A percentile compares a stretch with the other conserved stretches of the same genome.
These are phyloP conservation scores for Fusarium transvaalense DNA, from an alignment of 2,329 filamentous ascomycete species.

Conservation along the genomic window DNA sequence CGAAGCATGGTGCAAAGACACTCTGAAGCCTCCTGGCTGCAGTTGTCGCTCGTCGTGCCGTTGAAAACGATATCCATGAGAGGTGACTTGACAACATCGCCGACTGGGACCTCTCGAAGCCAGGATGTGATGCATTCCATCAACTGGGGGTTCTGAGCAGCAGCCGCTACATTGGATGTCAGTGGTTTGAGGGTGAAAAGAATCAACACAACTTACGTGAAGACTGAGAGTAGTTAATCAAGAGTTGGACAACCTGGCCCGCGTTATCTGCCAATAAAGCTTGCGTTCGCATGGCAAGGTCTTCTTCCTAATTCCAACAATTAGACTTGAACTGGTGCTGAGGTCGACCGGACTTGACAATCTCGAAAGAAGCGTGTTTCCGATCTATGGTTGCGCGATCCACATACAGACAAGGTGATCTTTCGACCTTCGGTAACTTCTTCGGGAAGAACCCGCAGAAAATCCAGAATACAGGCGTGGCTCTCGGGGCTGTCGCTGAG, in stretches of 20 bases:
- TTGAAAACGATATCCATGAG: slow-evolving; percentile 84
- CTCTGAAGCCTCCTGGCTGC: slow-evolving; percentile 90
- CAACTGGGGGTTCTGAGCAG: slow-evolving; percentile 87
- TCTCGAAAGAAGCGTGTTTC: slow-evolving; percentile 51
- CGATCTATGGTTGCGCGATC: slow-evolving; percentile 68
- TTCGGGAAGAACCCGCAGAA: slow-evolving; percentile 95
- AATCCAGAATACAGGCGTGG: slow-evolving; percentile 91
- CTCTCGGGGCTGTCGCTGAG: slow-evolving; percentile 82
- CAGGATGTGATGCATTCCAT: slow-evolving; percentile 97
- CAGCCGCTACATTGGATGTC: slow-evolving; percentile 66
- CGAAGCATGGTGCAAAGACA: slow-evolving; percentile 92
- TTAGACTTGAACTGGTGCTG: slow-evolving; percentile 56
- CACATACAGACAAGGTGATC: slow-evolving; percentile 98
- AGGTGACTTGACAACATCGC: slow-evolving; percentile 85
- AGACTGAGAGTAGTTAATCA: slow-evolving; percentile 92
- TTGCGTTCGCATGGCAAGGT: slow-evolving; percentile 84
- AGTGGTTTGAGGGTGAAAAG: slow-evolving; percentile 20
- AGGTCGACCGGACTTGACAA: slow-evolving; percentile 53
- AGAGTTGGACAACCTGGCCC: slow-evolving; percentile 84
- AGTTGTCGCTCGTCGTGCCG: slow-evolving; percentile 79
- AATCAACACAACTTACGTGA: slow-evolving; percentile 72
- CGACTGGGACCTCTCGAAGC: slow-evolving; percentile 91
- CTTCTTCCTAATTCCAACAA: slow-evolving; percentile 84
- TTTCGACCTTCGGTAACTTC: slow-evolving; percentile 99
- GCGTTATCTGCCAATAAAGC: slow-evolving; percentile 94